Evolutionary conservation across 75 land plant genomes (phyloP).

Genomic region (Sequoiadendron giganteum): DNA sequence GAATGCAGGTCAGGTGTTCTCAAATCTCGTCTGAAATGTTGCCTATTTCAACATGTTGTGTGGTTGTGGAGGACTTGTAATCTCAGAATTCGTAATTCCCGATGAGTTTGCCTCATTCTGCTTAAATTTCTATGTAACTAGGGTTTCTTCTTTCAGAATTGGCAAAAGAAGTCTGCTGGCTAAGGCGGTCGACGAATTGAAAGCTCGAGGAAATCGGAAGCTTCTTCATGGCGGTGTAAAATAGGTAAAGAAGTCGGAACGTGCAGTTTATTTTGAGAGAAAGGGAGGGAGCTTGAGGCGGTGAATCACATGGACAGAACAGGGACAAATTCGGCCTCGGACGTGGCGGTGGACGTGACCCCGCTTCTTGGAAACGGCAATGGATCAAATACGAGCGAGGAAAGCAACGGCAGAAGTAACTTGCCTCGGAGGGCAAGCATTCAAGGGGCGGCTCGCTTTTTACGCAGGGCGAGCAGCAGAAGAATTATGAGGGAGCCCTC

Average conservation of each 20-base stretch:
- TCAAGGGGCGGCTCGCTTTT: slow-evolving; percentile 62
- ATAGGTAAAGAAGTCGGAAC: background rate
- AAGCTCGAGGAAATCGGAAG: background rate
- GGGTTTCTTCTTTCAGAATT: background rate
- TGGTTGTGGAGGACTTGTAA: background rate
- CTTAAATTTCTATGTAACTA: background rate
- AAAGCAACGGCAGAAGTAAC: slow-evolving; percentile 5
- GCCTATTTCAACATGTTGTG: background rate
- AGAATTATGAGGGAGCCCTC: slow-evolving; percentile 89
- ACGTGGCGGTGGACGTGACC: slow-evolving; percentile 17
- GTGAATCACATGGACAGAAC: slow-evolving; percentile 8
- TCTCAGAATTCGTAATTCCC: background rate
- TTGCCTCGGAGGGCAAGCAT: slow-evolving; percentile 35
- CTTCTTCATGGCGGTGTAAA: background rate
- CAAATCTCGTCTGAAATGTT: background rate
- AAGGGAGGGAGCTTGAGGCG: too few species aligned
- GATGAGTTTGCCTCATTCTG: background rate
- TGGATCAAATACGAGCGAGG: slow-evolving; percentile 6
- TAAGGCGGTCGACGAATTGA: background rate
- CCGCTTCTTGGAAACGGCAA: slow-evolving; percentile 19
- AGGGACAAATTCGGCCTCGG: slow-evolving; percentile 6
- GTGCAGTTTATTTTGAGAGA: background rate
- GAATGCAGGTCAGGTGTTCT: background rate
- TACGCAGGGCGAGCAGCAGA: slow-evolving; percentile 74
- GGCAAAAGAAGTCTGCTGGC: background rate